These are phyloP conservation scores for Neonothopanus nambi DNA, from an alignment of 1,284 basidiomycete genomes.

Conservation along the genomic window DNA sequence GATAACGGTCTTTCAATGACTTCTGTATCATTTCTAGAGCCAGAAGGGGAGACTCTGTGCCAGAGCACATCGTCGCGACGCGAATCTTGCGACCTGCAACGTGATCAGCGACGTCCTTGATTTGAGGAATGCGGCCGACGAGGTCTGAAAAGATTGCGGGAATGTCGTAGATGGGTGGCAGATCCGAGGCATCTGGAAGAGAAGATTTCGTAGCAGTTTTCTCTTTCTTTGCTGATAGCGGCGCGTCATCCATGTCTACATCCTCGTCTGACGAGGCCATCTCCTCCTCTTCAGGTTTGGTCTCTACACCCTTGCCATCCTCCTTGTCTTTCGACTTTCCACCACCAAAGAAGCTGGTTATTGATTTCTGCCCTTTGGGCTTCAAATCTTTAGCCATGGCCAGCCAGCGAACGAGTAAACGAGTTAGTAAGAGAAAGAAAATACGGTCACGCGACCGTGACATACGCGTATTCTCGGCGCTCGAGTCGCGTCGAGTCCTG, in stretches of 20 bases:
- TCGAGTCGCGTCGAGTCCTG: no score
- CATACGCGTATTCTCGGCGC: no score
- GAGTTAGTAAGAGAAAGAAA: neutral
- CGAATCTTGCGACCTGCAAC: conserved; percentile 84
- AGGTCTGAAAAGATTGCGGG: conserved; percentile 87
- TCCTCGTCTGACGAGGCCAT: neutral
- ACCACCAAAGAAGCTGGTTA: conserved; percentile 1
- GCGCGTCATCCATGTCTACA: conserved; percentile 6
- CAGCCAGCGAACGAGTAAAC: neutral
- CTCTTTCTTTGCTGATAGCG: conserved; percentile 3
- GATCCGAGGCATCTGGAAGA: conserved; percentile 36
- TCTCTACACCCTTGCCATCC: neutral
- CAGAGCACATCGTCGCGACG: conserved; percentile 97
- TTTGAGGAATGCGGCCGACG: conserved; percentile 67
- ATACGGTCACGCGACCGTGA: neutral
- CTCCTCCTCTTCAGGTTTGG: neutral
- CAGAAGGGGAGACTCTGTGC: conserved; percentile 92
- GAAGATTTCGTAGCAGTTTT: neutral
- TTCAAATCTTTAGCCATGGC: conserved; percentile 8
- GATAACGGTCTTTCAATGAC: conserved; percentile 72
- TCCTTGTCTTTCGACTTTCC: neutral
- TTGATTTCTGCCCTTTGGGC: conserved; percentile 4
- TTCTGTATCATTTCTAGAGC: conserved; percentile 84
- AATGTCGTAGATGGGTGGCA: conserved; percentile 84
- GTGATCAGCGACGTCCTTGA: conserved; percentile 68